Base-by-base conservation (phyloP, 2,329 filamentous ascomycete genomes). In the Epichloe festucae region DNA sequence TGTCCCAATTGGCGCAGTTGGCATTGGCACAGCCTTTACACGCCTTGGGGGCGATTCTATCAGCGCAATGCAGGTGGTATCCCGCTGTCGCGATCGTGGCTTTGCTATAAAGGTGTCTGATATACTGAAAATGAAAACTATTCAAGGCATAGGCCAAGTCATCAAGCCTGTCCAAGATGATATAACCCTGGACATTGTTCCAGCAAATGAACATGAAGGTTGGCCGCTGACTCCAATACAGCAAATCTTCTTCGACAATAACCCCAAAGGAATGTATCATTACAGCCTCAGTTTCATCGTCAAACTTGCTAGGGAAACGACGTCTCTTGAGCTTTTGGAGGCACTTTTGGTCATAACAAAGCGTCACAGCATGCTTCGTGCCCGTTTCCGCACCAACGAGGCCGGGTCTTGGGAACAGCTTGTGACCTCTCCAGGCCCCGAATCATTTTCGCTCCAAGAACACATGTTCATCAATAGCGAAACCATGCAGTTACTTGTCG, bases 261-360 rank as follows among this genome's bases (percentile, higher is more conserved):
- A 44, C n/a, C 23, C 42, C 21, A 21, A 17, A 27, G 65, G 65
- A 3, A 59, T 58, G 6, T 48, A 68, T 17, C 67, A 68, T 23
- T 72, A 72, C 60, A 73, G 74, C 51, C 72, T 75, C 53, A 73
- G 67, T 10, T 71, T 71, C 42, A 63, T 67, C 1, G 56, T 75
- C 5, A 61, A 42, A 19, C 12, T 53, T 7, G 0, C 19, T 1
- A 21, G 19, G n/a, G 15, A 17, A 12, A 19, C 19, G 12, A 44
- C 42, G 11, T 14, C 6, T 19, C 17, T 19, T 21, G 8, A 44
- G 12, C 42, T 44, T 23, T 19, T 10, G 19, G 15, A 14, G 19
- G 65, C 65, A 1, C 38, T 67, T 1, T 11, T 59, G 2, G 31
- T 48, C 0, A 46, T 70, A 5, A 61, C 68, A 1, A 47, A 53